Conservation (phyloP, 192 early-diverging fungal genomes). For the Jimgerdemannia flammicorona region DNA sequence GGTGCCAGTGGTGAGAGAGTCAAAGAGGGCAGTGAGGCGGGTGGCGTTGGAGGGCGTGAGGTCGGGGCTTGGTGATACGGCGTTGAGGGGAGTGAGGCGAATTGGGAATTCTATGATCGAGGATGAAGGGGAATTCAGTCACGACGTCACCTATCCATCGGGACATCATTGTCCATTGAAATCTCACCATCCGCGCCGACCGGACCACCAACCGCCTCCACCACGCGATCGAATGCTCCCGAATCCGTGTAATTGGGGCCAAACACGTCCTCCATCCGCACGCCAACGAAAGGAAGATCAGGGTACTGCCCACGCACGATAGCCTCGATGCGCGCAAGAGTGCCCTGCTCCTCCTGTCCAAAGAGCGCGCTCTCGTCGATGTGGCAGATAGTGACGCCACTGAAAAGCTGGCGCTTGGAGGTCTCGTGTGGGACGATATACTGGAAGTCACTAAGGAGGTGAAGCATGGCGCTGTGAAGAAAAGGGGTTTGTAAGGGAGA, state of each 20-base stretch:
- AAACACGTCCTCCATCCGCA: conserved; percentile 68
- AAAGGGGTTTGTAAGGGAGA: not conserved
- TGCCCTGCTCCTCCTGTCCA: conserved; percentile 16
- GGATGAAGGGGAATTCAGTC: not conserved
- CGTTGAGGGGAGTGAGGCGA: conserved; percentile 3
- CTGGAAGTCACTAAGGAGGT: conserved; percentile 61
- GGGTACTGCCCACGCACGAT: conserved; percentile 39
- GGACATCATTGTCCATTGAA: not conserved
- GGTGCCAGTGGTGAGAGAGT: conserved; percentile 51
- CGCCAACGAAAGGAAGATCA: conserved; percentile 30
- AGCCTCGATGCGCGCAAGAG: conserved; percentile 30
- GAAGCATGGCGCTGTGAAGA: conserved; percentile 52
- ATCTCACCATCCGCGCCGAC: conserved; percentile 19
- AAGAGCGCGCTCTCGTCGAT: conserved; percentile 71
- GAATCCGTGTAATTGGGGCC: conserved; percentile 35
- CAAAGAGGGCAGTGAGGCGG: conserved; percentile 35
- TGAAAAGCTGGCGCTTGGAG: conserved; percentile 57
- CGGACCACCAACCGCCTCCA: conserved; percentile 25
- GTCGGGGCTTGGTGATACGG: not conserved
- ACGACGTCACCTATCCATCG: not conserved
- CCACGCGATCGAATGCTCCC: conserved; percentile 24
- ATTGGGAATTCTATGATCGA: conserved; percentile 16
- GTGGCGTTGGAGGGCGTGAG: not conserved
- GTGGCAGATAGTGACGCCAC: conserved; percentile 65
- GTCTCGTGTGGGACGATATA: conserved; percentile 45